Evolutionary conservation across 75 land plant species (phyloP), one percentile per base, ranked within the genome.

Genomic region (Pinus tabuliformis): DNA sequence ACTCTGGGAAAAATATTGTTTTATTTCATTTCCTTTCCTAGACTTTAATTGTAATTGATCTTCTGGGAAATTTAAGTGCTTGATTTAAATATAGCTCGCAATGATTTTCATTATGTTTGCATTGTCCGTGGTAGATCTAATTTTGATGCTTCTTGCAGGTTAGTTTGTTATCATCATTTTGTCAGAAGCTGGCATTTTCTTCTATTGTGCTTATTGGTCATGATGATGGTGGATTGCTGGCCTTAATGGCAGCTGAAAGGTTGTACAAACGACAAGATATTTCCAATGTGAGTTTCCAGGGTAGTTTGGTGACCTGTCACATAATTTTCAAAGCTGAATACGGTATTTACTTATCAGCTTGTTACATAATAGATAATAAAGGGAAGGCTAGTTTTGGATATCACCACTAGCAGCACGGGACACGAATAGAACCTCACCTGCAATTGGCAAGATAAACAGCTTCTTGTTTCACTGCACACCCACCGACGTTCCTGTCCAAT

Each of bases 221-320:
- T 68, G 77, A 81, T 52, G 83, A 82, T 75, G 77, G 77, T 39
- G 84, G 84, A 24, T 75, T 82, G 30, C 78, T 80, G 17, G 39
- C 37, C n/a, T 33, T 33, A 16, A 68, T 42, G 22, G 71, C 22
- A 2, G 21, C 52, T n/a, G 22, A 68, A 64, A 64, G 52, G n/a
- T 68, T 68, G 20, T 42, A 20, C 12, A 36, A 5, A 20, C 42
- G 52, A 7, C 30, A 68, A 65, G 37, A 68, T n/a, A 3, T 7
- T 42, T 68, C 52, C 7, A 45, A 68, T n/a, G 71, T 68, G 71
- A 42, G n/a, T 42, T 68, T n/a, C 37, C 18, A 42, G 49, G 11
- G 11, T 39, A 68, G 71, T 68, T 68, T 22, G 84, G 78, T 61
- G 61, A 81, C 76, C 60, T 83, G 78, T 84, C 83, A 81, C 14